Conservation (phyloP, 306 rosid species). For the Quercus berberidifolia region DNA sequence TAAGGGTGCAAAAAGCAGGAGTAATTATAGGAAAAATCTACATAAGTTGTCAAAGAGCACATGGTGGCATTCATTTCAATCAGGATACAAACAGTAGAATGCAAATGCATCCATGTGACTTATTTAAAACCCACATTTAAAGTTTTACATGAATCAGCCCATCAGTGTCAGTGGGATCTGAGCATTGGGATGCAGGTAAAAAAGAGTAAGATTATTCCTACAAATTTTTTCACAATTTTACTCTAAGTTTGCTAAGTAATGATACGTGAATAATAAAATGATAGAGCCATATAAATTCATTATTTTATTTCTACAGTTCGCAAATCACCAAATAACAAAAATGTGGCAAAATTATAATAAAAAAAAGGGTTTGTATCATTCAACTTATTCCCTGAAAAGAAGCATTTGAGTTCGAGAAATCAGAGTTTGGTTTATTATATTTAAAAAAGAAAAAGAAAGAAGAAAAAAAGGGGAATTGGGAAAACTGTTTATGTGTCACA, state of each 20-base stretch:
- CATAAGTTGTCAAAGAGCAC: neutral
- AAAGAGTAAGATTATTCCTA: rapidly evolving
- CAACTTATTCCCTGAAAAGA: too few relatives aligned
- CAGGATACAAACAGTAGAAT: neutral
- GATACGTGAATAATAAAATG: rapidly evolving
- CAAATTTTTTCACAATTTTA: too few relatives aligned
- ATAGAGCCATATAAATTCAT: too few relatives aligned
- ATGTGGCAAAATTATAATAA: too few relatives aligned
- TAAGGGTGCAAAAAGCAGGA: too few relatives aligned
- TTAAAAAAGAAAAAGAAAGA: neutral
- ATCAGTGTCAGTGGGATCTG: neutral
- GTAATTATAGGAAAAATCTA: too few relatives aligned
- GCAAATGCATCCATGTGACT: constrained; percentile 27
- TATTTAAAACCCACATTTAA: neutral
- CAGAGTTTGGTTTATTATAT: neutral
- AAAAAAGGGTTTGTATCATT: too few relatives aligned
- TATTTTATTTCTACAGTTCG: too few relatives aligned
- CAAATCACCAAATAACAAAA: too few relatives aligned
- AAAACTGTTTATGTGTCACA: constrained; percentile 10
- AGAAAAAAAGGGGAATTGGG: neutral
- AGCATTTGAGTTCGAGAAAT: too few relatives aligned
- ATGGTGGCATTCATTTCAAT: constrained; percentile 19
- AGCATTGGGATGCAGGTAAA: neutral
- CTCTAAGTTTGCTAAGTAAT: rapidly evolving
- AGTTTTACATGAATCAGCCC: neutral